phyloP scores from a whole-genome alignment of 2,329 filamentous ascomycete species.

The Didymella keratinophila region DNA sequence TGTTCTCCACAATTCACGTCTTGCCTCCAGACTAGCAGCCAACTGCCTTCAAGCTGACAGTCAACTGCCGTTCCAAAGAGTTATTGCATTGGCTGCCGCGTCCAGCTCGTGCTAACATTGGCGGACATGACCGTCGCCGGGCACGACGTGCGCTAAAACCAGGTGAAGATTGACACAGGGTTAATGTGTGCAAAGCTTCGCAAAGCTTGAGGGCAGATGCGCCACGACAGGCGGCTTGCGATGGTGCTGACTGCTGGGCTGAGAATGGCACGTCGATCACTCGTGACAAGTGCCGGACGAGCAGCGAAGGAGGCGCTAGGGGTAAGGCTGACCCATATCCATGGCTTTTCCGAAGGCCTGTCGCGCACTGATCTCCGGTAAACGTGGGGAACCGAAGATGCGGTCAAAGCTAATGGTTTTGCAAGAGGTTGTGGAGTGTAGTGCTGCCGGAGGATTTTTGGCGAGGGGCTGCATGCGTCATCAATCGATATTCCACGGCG shows the following conservation, averaged over 20 bases:
- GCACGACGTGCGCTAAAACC: background rate
- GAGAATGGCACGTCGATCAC: slow-evolving; percentile 8
- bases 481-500: slow-evolving; percentile 7
- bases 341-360: slow-evolving; percentile 5
- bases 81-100: slow-evolving; percentile 3
- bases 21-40: slow-evolving; percentile 1
- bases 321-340: slow-evolving; percentile 6
- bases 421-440: background rate
- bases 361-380: slow-evolving; percentile 14
- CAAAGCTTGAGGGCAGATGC: slow-evolving; percentile 7
- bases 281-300: slow-evolving; percentile 6
- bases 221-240: background rate
- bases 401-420: slow-evolving; percentile 3
- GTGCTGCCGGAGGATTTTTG: background rate
- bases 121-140: background rate
- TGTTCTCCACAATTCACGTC: slow-evolving; percentile 7
- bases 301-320: slow-evolving; percentile 10
- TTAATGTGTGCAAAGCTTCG: slow-evolving; percentile 5
- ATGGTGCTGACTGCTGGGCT: slow-evolving; percentile 7
- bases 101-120: slow-evolving; percentile 3
- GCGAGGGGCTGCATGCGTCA: slow-evolving; percentile 12
- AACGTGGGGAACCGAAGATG: slow-evolving; percentile 18
- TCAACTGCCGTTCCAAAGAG: slow-evolving; percentile 4
- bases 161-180: slow-evolving; percentile 2
- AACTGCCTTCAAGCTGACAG: slow-evolving; percentile 5